Base-by-base conservation (phyloP, 2,329 filamentous ascomycete species). In the Scedosporium boydii region DNA sequence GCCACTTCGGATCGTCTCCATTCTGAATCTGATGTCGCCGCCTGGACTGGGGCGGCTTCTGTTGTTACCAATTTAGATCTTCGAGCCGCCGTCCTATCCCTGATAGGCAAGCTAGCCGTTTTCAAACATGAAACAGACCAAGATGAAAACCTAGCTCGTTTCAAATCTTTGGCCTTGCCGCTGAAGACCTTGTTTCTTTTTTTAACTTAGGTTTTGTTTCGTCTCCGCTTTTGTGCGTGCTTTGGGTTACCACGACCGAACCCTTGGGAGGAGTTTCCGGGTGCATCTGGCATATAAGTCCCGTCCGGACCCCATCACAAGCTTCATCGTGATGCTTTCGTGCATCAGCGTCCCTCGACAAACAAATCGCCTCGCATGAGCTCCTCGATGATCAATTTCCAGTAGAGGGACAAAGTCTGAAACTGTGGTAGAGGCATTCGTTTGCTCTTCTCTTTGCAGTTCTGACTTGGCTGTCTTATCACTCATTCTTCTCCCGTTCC, bases 191-290 rank as follows among this genome's bases (percentile, higher is more conserved):
- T 59, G 58, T 53, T 58, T 26, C 46, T 58, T 58, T n/a, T 48
- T 41, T 57, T 34, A 57, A 63, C 57, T 53, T 62, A 53, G 48
- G 62, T 59, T 16, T 55, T 59, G 53, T 21, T 48, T 63, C 48
- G 34, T 63, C 59, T 5, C 53, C 27, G 53, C 42, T 42, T 51
- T 61, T 63, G 59, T 58, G 27, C 27, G 27, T 29, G 27, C 4
- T 29, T 29, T 29, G 27, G 27, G 27, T 29, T 29, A 4, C 27
- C 62, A 53, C 64, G 58, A 18, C 14, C 16, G 27, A 29, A 29
- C 27, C 27, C 27, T 29, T 29, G 27, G 27, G 27, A 29, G 27
- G 38, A 21, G 10, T 16, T 23, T 57, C 16, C 48, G 41, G 6
- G 23, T 29, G n/a, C 23, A 51, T 44, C 9, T 27, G 6, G 6